Conservation (phyloP, 106 monocot species). For the Xerophyta viscosa region DNA sequence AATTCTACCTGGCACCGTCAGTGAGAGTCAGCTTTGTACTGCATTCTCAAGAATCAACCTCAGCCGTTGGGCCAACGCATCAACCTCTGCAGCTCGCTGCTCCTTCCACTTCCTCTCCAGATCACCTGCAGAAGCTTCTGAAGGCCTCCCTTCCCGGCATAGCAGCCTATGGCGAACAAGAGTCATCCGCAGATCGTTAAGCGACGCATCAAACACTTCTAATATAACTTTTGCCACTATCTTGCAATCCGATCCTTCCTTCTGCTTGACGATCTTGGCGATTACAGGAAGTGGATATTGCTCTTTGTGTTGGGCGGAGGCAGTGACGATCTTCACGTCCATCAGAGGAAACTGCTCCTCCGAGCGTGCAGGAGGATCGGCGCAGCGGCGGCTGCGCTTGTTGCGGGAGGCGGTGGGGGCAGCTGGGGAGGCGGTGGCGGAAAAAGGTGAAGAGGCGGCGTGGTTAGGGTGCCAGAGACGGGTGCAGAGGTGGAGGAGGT, state of each 20-base stretch:
- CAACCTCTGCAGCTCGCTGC: constrained; percentile 54
- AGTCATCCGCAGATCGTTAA: constrained; percentile 24
- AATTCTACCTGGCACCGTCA: background rate
- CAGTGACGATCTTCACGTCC: no score
- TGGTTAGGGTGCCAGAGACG: constrained; percentile 33
- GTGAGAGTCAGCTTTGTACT: background rate
- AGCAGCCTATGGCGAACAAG: background rate
- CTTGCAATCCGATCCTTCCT: background rate
- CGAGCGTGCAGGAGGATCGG: background rate
- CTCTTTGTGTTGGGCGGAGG: background rate
- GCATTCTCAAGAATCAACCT: constrained; percentile 55
- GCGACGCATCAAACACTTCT: constrained; percentile 57
- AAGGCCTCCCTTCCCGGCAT: background rate
- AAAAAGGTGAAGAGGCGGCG: constrained; percentile 29
- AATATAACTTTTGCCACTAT: constrained; percentile 26
- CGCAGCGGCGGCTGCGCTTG: background rate
- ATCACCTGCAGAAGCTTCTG: background rate
- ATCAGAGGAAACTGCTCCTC: no score
- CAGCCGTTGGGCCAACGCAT: constrained; percentile 38
- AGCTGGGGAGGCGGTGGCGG: constrained; percentile 5
- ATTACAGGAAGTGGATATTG: background rate
- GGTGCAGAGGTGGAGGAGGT: constrained; percentile 41
- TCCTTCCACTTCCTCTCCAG: constrained; percentile 52
- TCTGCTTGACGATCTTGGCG: background rate
- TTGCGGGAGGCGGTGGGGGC: background rate